phyloP scores from a whole-genome alignment of 495 filamentous ascomycete genomes.

The Penicillium bovifimosum region DNA sequence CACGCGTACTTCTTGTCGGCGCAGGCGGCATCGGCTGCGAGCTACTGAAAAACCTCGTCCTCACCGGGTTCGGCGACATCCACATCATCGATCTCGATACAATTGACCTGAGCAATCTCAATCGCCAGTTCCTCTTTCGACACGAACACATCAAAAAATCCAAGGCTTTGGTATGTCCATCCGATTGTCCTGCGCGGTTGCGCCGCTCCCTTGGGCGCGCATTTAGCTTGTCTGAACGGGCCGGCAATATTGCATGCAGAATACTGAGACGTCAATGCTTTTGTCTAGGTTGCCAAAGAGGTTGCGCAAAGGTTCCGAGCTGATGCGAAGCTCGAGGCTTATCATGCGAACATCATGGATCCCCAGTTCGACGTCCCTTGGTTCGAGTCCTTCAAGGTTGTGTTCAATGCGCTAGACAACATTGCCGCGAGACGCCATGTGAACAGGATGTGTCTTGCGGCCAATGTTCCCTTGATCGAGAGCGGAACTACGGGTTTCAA shows the following conservation, averaged over 20 bases:
- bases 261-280: slow-evolving; percentile 17
- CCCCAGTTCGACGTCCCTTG: slow-evolving; percentile 82
- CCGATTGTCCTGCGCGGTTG: slow-evolving; percentile 2
- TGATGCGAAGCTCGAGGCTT: slow-evolving; percentile 76
- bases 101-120: slow-evolving; percentile 95
- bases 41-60: slow-evolving; percentile 91
- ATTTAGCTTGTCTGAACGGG: neutral
- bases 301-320: slow-evolving; percentile 89
- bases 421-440: slow-evolving; percentile 91
- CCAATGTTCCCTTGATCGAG: slow-evolving; percentile 86
- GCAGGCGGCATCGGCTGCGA: slow-evolving; percentile 98
- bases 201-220: slow-evolving; percentile 10
- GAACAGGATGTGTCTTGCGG: slow-evolving; percentile 94
- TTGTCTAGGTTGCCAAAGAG: slow-evolving; percentile 80
- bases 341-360: slow-evolving; percentile 96
- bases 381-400: slow-evolving; percentile 76
- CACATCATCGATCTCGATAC: slow-evolving; percentile 98
- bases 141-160: slow-evolving; percentile 97
- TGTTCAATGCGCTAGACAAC: slow-evolving; percentile 98
- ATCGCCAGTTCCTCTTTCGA: slow-evolving; percentile 95
- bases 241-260: neutral
- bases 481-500: slow-evolving; percentile 98
- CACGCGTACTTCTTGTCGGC: slow-evolving; percentile 88
- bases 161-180: slow-evolving; percentile 74
- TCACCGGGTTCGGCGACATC: slow-evolving; percentile 89